Evolutionary conservation across 371 early-diverging fungal genomes (phyloP), one percentile per base, ranked within the genome.

Genomic region (Mucor piriformis): DNA sequence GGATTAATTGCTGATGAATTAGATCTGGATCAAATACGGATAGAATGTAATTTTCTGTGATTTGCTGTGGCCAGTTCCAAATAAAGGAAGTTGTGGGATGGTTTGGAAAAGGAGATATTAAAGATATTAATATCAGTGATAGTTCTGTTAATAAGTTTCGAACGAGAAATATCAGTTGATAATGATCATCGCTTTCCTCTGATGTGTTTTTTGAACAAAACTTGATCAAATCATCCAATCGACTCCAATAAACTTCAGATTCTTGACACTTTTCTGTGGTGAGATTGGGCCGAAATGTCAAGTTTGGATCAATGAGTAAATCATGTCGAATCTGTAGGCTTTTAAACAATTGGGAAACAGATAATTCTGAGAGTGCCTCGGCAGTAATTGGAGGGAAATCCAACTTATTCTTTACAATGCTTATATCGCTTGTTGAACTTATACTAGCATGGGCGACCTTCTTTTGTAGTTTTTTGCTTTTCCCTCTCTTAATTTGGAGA

Each of bases 251-350:
- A 2, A 18, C 13, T 6, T 59, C 44, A 18, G 64, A 42, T n/a
- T 64, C 49, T 16, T 54, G 27, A 13, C n/a, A 21, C n/a, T 64
- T 64, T 46, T 64, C 59, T 0, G 11, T 5, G 24, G 88, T 88
- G 27, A 80, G 62, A 64, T 89, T 90, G 18, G 91, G 91, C 16
- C 88, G 78, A 76, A 92, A 92, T 38, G 87, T 81, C 18, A 92
- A 74, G 46, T 88, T 78, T 0, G 88, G 86, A 57, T 92, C 91
- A 64, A 92, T 89, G 29, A 84, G 66, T 21, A 92, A 66, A 61
- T 92, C 92, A 64, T 92, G 92, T 8, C 92, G 82, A 7, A 91
- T 78, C 50, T 92, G 92, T 13, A 85, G 73, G 59, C 86, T 88
- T 24, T 77, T 71, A 52, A 86, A 74, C 16, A 92, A 86, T 64